These are phyloP conservation scores for Myriosclerotinia curreyana DNA, from an alignment of 2,329 filamentous ascomycete genomes.

Conservation along the genomic window DNA sequence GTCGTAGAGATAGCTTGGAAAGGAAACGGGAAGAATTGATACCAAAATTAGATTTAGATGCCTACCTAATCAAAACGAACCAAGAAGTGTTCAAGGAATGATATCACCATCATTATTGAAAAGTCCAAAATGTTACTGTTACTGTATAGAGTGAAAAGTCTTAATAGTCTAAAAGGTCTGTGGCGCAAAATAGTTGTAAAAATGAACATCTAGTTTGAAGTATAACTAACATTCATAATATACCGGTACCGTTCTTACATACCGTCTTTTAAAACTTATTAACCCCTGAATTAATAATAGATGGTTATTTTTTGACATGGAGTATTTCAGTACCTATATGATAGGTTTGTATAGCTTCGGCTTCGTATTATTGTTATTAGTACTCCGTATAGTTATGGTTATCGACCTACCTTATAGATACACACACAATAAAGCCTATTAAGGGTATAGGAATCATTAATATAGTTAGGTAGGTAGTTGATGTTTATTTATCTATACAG, in stretches of 20 bases:
- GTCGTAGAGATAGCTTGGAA: constrained; percentile 37
- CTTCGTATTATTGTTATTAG: neutral
- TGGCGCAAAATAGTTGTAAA: neutral
- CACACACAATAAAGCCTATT: neutral
- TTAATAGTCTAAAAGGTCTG: neutral
- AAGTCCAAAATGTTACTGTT: neutral
- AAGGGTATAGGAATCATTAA: neutral
- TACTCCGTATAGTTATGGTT: neutral
- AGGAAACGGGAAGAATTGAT: neutral
- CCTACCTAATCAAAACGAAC: too few species aligned
- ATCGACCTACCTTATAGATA: neutral
- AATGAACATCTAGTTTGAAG: too few species aligned
- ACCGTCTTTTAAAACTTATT: neutral
- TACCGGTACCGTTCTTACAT: neutral
- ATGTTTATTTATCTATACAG: too few species aligned
- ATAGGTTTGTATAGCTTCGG: too few species aligned
- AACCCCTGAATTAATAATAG: constrained; percentile 10
- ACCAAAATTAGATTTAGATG: constrained; percentile 11
- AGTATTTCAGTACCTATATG: neutral
- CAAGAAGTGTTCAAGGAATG: neutral
- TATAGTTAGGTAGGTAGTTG: too few species aligned
- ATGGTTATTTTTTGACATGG: neutral
- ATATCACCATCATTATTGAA: neutral
- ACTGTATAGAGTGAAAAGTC: neutral
- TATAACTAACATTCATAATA: too few species aligned